Evolutionary conservation across 345 rosid species (phyloP).

Genomic region (Boechera retrofracta): DNA sequence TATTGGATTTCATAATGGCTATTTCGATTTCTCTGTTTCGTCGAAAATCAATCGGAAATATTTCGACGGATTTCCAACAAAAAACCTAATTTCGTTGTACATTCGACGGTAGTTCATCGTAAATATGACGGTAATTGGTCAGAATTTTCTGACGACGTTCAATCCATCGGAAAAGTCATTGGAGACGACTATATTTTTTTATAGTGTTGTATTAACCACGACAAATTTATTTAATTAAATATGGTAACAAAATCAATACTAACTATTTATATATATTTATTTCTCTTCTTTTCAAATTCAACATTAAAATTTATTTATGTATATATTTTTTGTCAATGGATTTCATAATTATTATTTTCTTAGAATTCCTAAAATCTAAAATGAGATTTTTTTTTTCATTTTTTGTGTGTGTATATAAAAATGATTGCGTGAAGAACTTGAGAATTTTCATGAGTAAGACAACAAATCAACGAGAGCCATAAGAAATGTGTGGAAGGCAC

Average conservation of each 20-base stretch:
- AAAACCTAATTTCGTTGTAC: too few species aligned
- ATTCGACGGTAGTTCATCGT: too few species aligned
- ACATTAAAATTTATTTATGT: not conserved
- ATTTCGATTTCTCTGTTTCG: too few species aligned
- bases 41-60: too few species aligned
- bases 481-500: conserved; percentile 44
- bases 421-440: conserved; percentile 35
- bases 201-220: conserved; percentile 20
- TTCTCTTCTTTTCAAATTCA: not conserved
- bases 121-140: too few species aligned
- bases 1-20: too few species aligned
- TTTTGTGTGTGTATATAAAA: not conserved
- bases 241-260: not conserved
- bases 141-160: too few species aligned
- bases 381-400: not conserved
- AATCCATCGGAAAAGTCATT: too few species aligned
- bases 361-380: conserved; percentile 6
- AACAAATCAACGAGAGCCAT: conserved; percentile 37
- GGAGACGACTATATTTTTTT: too few species aligned
- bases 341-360: not conserved
- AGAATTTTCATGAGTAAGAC: not conserved
- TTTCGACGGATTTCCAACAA: too few species aligned
- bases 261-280: not conserved
- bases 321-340: not conserved
- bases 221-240: conserved; percentile 13